phyloP scores from a whole-genome alignment of 257 asterid species.

The Solanum dulcamara region DNA sequence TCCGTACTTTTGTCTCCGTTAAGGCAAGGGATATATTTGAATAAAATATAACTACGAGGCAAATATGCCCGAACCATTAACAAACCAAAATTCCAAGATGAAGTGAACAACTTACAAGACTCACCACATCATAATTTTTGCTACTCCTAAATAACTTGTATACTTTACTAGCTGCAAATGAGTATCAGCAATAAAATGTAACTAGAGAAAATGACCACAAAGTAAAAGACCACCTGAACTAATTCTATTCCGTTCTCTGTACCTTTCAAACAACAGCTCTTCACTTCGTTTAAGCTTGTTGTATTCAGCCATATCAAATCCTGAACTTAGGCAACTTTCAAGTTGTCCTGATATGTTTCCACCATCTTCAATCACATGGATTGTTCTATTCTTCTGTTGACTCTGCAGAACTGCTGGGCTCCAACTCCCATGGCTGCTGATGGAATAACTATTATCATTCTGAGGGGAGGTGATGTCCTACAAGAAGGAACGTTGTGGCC shows the following conservation, averaged over 20 bases:
- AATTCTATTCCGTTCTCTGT: conserved; percentile 45
- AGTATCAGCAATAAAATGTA: not conserved
- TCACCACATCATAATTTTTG: not conserved
- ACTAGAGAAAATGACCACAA: conserved; percentile 30
- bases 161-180: not conserved
- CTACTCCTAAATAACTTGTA: not conserved
- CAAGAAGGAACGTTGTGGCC: not conserved
- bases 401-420: conserved; percentile 21
- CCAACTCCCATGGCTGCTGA: conserved; percentile 73
- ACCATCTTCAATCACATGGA: conserved; percentile 1
- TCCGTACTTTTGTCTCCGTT: not conserved
- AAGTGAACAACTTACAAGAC: not conserved
- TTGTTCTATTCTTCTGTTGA: not conserved
- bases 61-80: not conserved
- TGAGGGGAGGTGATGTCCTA: not conserved
- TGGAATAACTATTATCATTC: conserved; percentile 38
- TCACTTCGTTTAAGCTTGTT: conserved; percentile 23
- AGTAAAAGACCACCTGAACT: conserved; percentile 57
- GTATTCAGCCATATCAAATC: conserved; percentile 59
- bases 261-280: conserved; percentile 54
- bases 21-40: not conserved
- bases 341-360: conserved; percentile 1
- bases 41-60: not conserved
- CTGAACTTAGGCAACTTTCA: conserved; percentile 6
- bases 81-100: not conserved